Evolutionary conservation across 2,329 filamentous ascomycete species (phyloP), one percentile per base, ranked within the genome.

Genomic region (Tolypocladium cylindrosporum): DNA sequence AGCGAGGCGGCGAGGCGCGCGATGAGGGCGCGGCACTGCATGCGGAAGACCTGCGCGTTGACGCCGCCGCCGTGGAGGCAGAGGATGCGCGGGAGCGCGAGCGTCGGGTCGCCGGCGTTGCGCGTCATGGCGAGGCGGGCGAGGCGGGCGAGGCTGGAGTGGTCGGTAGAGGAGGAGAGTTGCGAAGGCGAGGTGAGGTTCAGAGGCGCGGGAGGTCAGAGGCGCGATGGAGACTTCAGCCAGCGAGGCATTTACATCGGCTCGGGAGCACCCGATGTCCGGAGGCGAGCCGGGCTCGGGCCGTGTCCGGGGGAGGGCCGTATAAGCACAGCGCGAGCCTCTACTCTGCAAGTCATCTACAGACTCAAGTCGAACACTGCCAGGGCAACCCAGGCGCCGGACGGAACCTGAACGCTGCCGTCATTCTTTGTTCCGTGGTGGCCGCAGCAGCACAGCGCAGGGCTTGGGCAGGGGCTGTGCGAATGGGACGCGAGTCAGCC

Each of bases 51-150:
- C 45, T 77, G 68, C n/a, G 80, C 85, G 66, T 88, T 91, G 62
- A 86, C 84, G 60, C 89, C 89, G 65, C 88, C 89, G 68, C 89
- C 89, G 71, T 92, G 89, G n/a, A 92, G 83, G 72, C 88, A 91
- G 64, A 92, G 85, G 63, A 92, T 84, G 59, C 88, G 85, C 3
- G 88, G 88, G 36, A 79, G 74, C 59, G 63, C 56, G 19, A 67
- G 66, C 14, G 61, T 60, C 9, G 48, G 2, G 31, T 21, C 48
- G 31, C 13, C 4, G 3, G 48, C 19, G 48, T 13, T 51, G 48
- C 31, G 48, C 48, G 48, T 51, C 48, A 51, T 51, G 5, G 1
- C 8, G 48, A 24, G 16, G 11, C 10, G 48, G 5, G 1, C 8
- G 48, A 24, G 16, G 11, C 10, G 48, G 45, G 27, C 6, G 43